These are phyloP conservation scores for Sinapis alba DNA, from an alignment of 441 rosid genomes.

Conservation along the genomic window DNA sequence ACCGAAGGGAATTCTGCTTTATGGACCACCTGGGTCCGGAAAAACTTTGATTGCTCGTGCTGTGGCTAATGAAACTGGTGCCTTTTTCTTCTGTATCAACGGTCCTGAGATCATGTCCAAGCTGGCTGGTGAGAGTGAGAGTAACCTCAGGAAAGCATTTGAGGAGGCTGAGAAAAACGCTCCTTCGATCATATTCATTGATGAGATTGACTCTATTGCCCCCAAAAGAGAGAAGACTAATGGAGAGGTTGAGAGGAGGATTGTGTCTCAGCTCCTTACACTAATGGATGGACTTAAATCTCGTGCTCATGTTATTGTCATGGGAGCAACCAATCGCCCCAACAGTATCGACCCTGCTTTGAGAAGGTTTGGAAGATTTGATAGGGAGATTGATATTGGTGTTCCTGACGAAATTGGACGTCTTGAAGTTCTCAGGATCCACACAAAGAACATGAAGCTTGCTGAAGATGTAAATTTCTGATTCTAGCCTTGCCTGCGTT, in stretches of 20 bases:
- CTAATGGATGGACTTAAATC: constrained; percentile 50
- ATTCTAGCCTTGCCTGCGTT: background rate
- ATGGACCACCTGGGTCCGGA: constrained; percentile 50
- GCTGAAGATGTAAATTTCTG: constrained; percentile 41
- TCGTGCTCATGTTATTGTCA: constrained; percentile 47
- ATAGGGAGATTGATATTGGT: constrained; percentile 48
- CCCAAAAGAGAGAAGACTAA: constrained; percentile 47
- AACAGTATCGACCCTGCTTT: constrained; percentile 50
- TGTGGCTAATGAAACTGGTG: constrained; percentile 48
- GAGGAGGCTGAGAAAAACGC: constrained; percentile 48
- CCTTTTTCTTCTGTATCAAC: constrained; percentile 45
- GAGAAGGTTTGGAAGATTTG: constrained; percentile 54
- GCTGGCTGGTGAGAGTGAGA: constrained; percentile 51
- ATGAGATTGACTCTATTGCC: constrained; percentile 51
- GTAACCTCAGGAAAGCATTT: constrained; percentile 49
- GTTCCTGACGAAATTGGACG: constrained; percentile 52
- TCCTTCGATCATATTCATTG: constrained; percentile 45
- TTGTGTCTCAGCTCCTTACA: constrained; percentile 48
- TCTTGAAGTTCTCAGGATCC: constrained; percentile 48
- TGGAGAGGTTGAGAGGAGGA: constrained; percentile 51
- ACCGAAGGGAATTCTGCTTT: constrained; percentile 47
- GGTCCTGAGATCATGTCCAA: constrained; percentile 52
- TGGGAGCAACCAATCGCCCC: constrained; percentile 51
- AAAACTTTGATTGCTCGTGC: constrained; percentile 50
- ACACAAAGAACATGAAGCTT: constrained; percentile 52